Base-by-base conservation (phyloP, 805 yeast species). In the Candida peoriensis region DNA sequence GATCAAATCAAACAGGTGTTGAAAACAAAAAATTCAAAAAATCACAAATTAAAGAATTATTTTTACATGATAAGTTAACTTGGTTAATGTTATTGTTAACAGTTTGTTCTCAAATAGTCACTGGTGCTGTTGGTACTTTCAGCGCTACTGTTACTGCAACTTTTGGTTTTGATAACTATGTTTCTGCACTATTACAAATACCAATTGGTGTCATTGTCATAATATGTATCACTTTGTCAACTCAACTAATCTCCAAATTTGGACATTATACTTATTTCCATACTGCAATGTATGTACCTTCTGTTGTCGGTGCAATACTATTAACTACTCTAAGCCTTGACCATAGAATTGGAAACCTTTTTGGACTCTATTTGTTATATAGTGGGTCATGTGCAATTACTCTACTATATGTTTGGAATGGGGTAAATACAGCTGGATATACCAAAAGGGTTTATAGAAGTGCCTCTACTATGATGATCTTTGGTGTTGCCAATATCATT, bases 391-490 rank as follows among this genome's bases (percentile, higher is more conserved):
- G 75, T 55, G 60, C 72, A 26, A 74, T 73, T 28, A 72, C 81
- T 2, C 58, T 75, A 40, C 62, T 76, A 23, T 74, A 74, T 48
- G 64, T 70, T 15, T 74, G 81, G 81, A 72, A 72, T 39, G 64
- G 70, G 24, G 66, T 74, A 28, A 76, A 75, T 42, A 73, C 78
- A 6, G 73, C 81, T 1, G 81, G 81, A 1, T 68, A 73, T 37
- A 72, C 79, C 12, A 76, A 76, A 44, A 63, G 75, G 38, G 59
- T 73, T 24, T 64, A 64, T 28, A 57, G 78, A 39, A 74, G 71
- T 42, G 69, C 71, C 7, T 46, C 66, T 10, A 72, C 75, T 2
- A 65, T 75, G 74, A 61, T 74, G 37, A 68, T 66, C 15, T 76
- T 72, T 44, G 72, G 74, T 6, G 54, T 72, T 13, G 73, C 77